phyloP scores from a whole-genome alignment of 306 rosid species.

The Vigna unguiculata region DNA sequence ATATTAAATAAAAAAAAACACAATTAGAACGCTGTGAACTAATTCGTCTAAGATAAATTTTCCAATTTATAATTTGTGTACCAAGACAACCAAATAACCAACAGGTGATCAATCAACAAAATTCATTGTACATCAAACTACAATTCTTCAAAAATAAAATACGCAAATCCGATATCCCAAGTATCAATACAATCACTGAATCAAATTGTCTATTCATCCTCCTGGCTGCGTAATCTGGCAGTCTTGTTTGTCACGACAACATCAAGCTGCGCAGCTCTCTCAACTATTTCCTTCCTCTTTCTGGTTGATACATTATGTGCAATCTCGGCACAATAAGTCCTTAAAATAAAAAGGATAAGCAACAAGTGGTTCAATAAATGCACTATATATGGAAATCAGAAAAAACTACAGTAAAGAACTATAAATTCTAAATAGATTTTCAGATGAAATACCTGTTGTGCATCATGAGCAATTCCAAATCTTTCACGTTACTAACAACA shows the following conservation, averaged over 20 bases:
- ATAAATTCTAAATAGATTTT: too few relatives aligned
- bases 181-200: neutral
- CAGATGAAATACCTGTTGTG: slow-evolving; percentile 61
- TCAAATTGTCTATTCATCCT: slow-evolving; percentile 65
- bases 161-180: neutral
- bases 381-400: too few relatives aligned
- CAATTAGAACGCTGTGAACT: too few relatives aligned
- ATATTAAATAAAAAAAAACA: too few relatives aligned
- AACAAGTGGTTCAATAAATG: too few relatives aligned
- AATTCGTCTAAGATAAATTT: too few relatives aligned
- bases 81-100: too few relatives aligned
- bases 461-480: slow-evolving; percentile 80
- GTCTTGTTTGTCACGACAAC: slow-evolving; percentile 85
- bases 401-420: too few relatives aligned
- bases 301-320: slow-evolving; percentile 72
- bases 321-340: slow-evolving; percentile 86
- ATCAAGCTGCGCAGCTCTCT: slow-evolving; percentile 89
- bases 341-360: slow-evolving; percentile 1
- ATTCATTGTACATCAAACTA: neutral
- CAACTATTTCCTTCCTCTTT: slow-evolving; percentile 80
- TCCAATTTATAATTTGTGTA: too few relatives aligned
- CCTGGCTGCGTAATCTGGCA: slow-evolving; percentile 92
- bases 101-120: too few relatives aligned
- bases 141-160: neutral
- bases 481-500: slow-evolving; percentile 67